Conservation (phyloP, 495 filamentous ascomycete species). For the Hypoxylon rickii region DNA sequence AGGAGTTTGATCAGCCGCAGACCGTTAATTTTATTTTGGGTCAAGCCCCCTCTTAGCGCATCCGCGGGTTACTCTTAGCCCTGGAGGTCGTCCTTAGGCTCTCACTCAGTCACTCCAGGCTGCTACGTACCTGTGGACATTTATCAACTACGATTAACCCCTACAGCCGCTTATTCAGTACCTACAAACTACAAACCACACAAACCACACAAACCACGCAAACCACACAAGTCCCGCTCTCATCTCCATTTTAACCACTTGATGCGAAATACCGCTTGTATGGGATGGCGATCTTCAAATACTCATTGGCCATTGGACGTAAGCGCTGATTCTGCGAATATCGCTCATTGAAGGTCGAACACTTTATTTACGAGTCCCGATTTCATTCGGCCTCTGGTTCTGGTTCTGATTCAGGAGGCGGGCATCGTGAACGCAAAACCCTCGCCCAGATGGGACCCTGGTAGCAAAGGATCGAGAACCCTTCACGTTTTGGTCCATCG, state of each 20-base stretch:
- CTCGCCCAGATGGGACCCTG: slow-evolving; percentile 9
- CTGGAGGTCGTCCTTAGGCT: no score
- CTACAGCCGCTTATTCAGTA: no score
- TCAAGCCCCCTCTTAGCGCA: slow-evolving; percentile 23
- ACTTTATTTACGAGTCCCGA: background rate
- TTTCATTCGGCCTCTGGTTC: background rate
- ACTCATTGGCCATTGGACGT: background rate
- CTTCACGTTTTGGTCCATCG: slow-evolving; percentile 16
- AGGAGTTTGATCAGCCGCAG: slow-evolving; percentile 29
- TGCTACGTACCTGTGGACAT: no score
- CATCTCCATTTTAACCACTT: background rate
- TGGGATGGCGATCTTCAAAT: background rate
- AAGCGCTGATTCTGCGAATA: no score
- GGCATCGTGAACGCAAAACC: background rate
- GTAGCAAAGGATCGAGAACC: slow-evolving; percentile 35
- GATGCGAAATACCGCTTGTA: background rate
- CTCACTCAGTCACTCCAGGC: no score
- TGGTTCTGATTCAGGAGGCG: no score
- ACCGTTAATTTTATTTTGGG: slow-evolving; percentile 20
- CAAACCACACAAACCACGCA: background rate
- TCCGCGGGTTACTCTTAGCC: no score
- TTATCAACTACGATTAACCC: no score
- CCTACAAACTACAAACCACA: background rate
- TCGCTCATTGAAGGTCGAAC: slow-evolving; percentile 12
- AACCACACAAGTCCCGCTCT: background rate